These are phyloP conservation scores for Lepidium sativum DNA, from an alignment of 345 rosid genomes.

Conservation along the genomic window DNA sequence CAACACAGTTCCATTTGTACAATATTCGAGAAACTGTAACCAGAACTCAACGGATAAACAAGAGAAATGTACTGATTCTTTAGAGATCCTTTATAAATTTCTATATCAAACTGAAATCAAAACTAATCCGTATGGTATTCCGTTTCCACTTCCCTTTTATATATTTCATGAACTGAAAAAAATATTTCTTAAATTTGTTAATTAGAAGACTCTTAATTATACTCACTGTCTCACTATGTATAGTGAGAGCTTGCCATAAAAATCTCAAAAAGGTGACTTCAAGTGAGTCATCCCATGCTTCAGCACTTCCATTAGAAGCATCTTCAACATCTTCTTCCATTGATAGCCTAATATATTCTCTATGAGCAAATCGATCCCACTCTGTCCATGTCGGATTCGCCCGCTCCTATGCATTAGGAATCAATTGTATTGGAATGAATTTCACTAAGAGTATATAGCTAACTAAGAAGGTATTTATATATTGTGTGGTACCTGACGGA, in stretches of 20 bases:
- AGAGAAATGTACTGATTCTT: neutral
- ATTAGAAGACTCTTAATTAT: too few relatives aligned
- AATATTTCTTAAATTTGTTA: too few relatives aligned
- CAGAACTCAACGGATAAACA: neutral
- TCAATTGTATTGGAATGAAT: neutral
- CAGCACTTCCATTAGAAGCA: conserved; percentile 96
- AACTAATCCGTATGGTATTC: neutral
- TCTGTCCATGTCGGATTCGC: conserved; percentile 95
- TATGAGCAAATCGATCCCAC: conserved; percentile 97
- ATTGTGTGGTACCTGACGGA: conserved; percentile 64
- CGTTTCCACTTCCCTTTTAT: neutral
- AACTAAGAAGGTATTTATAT: neutral
- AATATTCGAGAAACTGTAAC: neutral
- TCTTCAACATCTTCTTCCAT: conserved; percentile 99
- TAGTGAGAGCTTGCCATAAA: conserved; percentile 17
- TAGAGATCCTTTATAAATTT: neutral
- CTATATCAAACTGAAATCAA: neutral
- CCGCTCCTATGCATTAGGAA: conserved; percentile 50
- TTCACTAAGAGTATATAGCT: neutral
- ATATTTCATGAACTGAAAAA: neutral
- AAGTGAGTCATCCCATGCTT: conserved; percentile 96
- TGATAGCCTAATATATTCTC: conserved; percentile 94
- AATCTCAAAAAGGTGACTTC: conserved; percentile 84
- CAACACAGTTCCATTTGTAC: neutral
- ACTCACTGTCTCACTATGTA: neutral